phyloP scores from a whole-genome alignment of 2,329 filamentous ascomycete species.

The Cytospora schulzeri region DNA sequence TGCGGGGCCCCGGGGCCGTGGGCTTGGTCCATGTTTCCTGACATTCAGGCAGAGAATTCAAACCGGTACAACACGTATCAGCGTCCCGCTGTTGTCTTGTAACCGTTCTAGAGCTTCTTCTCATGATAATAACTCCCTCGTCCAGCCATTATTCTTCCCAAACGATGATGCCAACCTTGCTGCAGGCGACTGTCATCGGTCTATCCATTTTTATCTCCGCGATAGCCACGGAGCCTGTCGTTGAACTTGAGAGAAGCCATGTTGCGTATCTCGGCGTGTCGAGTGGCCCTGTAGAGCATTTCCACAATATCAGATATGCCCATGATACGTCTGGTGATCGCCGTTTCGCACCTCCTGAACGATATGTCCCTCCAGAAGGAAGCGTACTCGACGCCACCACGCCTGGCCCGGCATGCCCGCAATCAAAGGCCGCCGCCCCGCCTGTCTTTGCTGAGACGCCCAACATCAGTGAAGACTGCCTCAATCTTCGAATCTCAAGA shows the following conservation, averaged over 20 bases:
- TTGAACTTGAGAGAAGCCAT: neutral
- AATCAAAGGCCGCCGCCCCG: conserved; percentile 31
- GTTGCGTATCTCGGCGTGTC: conserved; percentile 27
- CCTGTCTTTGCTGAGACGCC: conserved; percentile 33
- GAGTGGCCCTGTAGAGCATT: conserved; percentile 32
- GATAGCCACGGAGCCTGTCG: conserved; percentile 6
- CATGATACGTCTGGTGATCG: conserved; percentile 34
- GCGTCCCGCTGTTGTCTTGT: neutral
- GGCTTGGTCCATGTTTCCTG: too few species aligned
- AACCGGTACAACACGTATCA: too few species aligned
- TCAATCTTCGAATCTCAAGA: conserved; percentile 34
- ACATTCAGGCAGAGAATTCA: too few species aligned
- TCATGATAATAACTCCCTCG: neutral
- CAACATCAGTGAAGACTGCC: conserved; percentile 34
- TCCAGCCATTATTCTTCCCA: neutral
- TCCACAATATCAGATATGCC: conserved; percentile 35
- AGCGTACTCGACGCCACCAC: conserved; percentile 31
- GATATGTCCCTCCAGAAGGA: conserved; percentile 31
- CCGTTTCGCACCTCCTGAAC: conserved; percentile 35
- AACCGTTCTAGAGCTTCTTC: neutral
- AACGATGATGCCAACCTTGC: neutral
- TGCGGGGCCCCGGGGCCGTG: too few species aligned
- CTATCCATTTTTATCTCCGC: neutral
- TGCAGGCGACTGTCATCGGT: neutral
- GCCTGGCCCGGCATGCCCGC: conserved; percentile 35